Conservation (phyloP, 1,139 yeast genomes). For the Kodamaea arcana region DNA sequence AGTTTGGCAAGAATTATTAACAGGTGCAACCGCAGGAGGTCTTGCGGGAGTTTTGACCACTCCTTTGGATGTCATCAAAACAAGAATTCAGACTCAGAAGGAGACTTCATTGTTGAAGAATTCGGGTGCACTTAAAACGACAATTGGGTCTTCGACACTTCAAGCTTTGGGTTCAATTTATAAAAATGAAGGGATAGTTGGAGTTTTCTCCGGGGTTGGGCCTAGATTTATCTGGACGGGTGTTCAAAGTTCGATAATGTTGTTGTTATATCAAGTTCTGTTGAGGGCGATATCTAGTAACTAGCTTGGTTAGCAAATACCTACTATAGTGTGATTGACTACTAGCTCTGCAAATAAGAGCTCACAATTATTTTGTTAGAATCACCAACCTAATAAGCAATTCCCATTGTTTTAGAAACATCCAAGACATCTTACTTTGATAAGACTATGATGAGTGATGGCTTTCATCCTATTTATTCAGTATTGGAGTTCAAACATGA, state of each 20-base stretch:
- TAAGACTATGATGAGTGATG: too few species aligned
- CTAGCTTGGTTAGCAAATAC: too few species aligned
- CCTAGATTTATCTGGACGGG: constrained; percentile 97
- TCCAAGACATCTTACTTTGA: too few species aligned
- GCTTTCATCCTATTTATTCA: too few species aligned
- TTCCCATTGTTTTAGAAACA: too few species aligned
- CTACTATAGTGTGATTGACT: too few species aligned
- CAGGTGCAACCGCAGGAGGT: constrained; percentile 98
- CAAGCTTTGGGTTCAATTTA: constrained; percentile 66
- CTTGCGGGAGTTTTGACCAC: constrained; percentile 82
- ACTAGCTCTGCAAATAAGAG: too few species aligned
- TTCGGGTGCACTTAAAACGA: neutral
- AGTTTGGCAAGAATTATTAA: constrained; percentile 58
- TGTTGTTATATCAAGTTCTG: constrained; percentile 72
- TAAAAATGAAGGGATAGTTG: constrained; percentile 68
- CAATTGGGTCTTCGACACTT: constrained; percentile 51
- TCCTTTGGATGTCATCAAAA: constrained; percentile 88
- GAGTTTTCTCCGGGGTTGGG: constrained; percentile 90
- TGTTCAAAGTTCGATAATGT: constrained; percentile 91
- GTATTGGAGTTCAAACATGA: too few species aligned
- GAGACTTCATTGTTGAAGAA: neutral
- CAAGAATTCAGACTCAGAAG: constrained; percentile 74
- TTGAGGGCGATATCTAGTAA: too few species aligned
- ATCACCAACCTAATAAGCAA: too few species aligned
- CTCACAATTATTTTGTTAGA: too few species aligned